Evolutionary conservation across 2,329 filamentous ascomycete species (phyloP).

Genomic region (Paracorniculantispora psalliotae): DNA sequence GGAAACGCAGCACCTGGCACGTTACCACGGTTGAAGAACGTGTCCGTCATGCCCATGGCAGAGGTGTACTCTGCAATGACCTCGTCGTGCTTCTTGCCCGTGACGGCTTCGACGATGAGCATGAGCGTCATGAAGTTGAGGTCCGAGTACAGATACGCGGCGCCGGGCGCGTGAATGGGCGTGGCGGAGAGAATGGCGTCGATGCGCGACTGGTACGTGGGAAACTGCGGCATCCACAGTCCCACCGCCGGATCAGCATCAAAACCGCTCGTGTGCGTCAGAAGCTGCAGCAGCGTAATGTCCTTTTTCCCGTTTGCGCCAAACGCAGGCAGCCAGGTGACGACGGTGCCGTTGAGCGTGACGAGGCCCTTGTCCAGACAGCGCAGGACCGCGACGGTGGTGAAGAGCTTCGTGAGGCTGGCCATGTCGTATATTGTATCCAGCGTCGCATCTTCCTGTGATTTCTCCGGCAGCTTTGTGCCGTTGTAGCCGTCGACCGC

Average conservation of each 20-base stretch:
- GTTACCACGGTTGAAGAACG: constrained; percentile 31
- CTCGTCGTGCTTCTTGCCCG: constrained; percentile 21
- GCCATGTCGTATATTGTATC: constrained; percentile 36
- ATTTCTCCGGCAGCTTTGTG: constrained; percentile 19
- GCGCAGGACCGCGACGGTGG: constrained; percentile 28
- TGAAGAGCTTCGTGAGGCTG: constrained; percentile 34
- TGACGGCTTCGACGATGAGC: constrained; percentile 26
- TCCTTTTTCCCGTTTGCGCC: constrained; percentile 27
- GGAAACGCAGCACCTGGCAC: constrained; percentile 20
- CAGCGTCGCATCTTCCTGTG: constrained; percentile 25
- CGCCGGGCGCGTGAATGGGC: constrained; percentile 24
- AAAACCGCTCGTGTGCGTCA: constrained; percentile 32
- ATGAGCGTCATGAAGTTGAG: constrained; percentile 30
- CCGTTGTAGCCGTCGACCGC: constrained; percentile 23
- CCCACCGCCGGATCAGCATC: constrained; percentile 24
- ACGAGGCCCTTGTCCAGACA: constrained; percentile 24
- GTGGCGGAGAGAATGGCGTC: constrained; percentile 23
- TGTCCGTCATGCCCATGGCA: constrained; percentile 25
- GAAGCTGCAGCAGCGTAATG: constrained; percentile 29
- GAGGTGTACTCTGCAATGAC: constrained; percentile 23
- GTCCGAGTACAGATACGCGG: constrained; percentile 29
- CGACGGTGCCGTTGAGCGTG: constrained; percentile 24
- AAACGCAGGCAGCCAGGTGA: constrained; percentile 28
- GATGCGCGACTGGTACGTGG: constrained; percentile 21
- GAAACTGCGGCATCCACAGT: constrained; percentile 20